These are phyloP conservation scores for Drosera capensis DNA, from an alignment of 148 eudicot species.

Conservation along the genomic window DNA sequence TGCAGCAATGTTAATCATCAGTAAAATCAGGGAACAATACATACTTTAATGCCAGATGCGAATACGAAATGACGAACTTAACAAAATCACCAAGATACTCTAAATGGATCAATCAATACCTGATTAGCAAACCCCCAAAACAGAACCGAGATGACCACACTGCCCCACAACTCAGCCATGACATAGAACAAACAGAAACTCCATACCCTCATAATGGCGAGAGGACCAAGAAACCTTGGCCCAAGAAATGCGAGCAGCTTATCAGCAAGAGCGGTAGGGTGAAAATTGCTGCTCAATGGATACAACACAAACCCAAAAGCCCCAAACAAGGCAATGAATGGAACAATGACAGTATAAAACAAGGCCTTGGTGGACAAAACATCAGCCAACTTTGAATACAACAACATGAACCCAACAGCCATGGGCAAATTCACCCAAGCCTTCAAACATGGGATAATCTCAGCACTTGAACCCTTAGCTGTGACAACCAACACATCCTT, in stretches of 20 bases:
- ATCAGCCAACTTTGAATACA: slow-evolving; percentile 74
- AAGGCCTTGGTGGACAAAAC: slow-evolving; percentile 73
- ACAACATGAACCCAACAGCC: slow-evolving; percentile 94
- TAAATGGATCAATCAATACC: slow-evolving; percentile 23
- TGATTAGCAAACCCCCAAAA: slow-evolving; percentile 99
- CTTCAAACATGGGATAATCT: slow-evolving; percentile 89
- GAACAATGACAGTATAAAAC: slow-evolving; percentile 66
- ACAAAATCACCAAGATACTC: background rate
- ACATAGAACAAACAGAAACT: slow-evolving; percentile 99
- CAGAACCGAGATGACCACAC: slow-evolving; percentile 93
- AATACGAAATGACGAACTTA: background rate
- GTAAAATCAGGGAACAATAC: too few relatives aligned
- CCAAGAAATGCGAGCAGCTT: slow-evolving; percentile 63
- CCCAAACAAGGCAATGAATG: slow-evolving; percentile 94
- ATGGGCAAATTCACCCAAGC: slow-evolving; percentile 99
- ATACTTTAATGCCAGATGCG: background rate
- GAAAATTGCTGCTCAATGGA: slow-evolving; percentile 72
- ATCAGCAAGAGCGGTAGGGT: slow-evolving; percentile 84
- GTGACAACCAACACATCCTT: slow-evolving; percentile 98
- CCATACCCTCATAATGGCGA: slow-evolving; percentile 97
- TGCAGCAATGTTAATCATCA: too few relatives aligned
- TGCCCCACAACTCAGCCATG: slow-evolving; percentile 99
- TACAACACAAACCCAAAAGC: slow-evolving; percentile 94
- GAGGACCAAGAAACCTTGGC: slow-evolving; percentile 89
- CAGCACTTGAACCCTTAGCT: slow-evolving; percentile 96